phyloP scores from a whole-genome alignment of 345 rosid species.

The Populus ilicifolia region DNA sequence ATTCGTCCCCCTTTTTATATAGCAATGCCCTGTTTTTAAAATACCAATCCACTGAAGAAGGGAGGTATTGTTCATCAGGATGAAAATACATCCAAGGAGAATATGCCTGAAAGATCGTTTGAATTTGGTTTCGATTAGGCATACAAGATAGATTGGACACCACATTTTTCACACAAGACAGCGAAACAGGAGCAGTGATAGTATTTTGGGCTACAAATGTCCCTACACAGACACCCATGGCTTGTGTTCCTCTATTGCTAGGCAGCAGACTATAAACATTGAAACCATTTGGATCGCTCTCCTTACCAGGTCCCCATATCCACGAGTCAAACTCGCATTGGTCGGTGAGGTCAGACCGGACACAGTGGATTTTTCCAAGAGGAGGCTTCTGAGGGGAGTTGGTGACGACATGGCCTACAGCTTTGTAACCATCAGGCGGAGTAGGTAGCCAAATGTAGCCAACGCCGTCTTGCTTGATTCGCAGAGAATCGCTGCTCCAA shows the following conservation, averaged over 20 bases:
- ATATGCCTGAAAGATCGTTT: constrained; percentile 43
- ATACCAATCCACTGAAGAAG: constrained; percentile 77
- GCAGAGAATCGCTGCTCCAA: constrained; percentile 60
- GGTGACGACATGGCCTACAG: constrained; percentile 62
- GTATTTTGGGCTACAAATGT: constrained; percentile 47
- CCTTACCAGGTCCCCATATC: constrained; percentile 54
- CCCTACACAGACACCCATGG: constrained; percentile 55
- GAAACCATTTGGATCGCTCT: constrained; percentile 24
- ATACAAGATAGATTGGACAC: constrained; percentile 39
- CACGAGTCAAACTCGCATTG: constrained; percentile 40
- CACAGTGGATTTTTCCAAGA: constrained; percentile 55
- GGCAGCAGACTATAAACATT: constrained; percentile 47
- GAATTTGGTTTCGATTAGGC: constrained; percentile 58
- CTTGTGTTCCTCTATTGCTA: constrained; percentile 39
- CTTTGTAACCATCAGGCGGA: constrained; percentile 62
- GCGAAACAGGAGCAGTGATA: constrained; percentile 11
- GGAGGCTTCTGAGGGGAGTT: constrained; percentile 61
- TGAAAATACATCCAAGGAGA: constrained; percentile 67
- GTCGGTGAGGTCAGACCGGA: constrained; percentile 63
- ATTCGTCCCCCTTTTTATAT: constrained; percentile 62
- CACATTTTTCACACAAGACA: constrained; percentile 61
- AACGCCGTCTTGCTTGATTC: constrained; percentile 56
- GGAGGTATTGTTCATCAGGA: constrained; percentile 63
- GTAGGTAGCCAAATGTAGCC: constrained; percentile 75
- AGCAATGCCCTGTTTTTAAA: constrained; percentile 67